Evolutionary conservation across 1,139 yeast genomes (phyloP).

Genomic region (Hansenula sp.): DNA sequence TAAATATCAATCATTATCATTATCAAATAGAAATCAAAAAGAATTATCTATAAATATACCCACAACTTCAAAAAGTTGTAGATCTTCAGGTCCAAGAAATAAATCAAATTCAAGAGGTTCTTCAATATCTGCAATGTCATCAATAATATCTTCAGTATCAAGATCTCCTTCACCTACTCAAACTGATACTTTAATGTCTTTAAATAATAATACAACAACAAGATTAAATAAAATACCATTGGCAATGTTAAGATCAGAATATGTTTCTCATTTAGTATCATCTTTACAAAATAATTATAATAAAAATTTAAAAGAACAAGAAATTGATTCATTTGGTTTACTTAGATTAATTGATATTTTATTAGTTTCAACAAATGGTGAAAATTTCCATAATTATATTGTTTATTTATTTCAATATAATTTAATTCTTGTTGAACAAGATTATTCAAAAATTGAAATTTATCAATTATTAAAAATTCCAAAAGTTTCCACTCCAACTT

Average conservation of each 20-base stretch:
- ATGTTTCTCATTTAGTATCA: conserved; percentile 14
- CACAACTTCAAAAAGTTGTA: background rate
- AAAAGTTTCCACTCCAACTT: conserved; percentile 19
- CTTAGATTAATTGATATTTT: conserved; percentile 30
- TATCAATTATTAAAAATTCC: conserved; percentile 10
- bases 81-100: background rate
- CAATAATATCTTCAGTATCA: conserved; percentile 32
- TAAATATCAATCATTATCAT: conserved; percentile 13
- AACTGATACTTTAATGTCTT: conserved; percentile 10
- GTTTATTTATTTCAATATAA: conserved; percentile 27
- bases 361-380: conserved; percentile 16
- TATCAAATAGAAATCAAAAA: conserved; percentile 19
- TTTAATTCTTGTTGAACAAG: conserved; percentile 9
- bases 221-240: conserved; percentile 10
- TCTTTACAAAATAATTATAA: conserved; percentile 13
- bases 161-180: conserved; percentile 21
- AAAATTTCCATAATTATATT: conserved; percentile 18
- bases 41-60: conserved; percentile 16
- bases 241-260: conserved; percentile 15
- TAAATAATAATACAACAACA: background rate
- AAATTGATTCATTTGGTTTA: conserved; percentile 26
- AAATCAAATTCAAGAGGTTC: conserved; percentile 30
- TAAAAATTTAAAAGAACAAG: conserved; percentile 7
- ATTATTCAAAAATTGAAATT: conserved; percentile 7
- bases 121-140: conserved; percentile 31